Conservation (phyloP, 306 rosid species). For the Quercus gilva region DNA sequence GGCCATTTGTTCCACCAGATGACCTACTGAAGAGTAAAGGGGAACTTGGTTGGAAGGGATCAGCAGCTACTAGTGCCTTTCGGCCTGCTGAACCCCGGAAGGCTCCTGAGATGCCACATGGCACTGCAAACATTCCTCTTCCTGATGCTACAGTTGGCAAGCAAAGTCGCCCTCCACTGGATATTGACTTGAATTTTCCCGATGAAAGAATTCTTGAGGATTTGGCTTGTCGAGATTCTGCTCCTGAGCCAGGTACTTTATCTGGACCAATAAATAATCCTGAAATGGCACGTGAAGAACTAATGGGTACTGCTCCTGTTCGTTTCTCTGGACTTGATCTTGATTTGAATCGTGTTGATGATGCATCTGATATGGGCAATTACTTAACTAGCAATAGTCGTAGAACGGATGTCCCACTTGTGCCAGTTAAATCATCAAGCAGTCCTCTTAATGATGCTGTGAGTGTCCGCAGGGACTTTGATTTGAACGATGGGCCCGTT, state of each 20-base stretch:
- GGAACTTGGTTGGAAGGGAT: slow-evolving; percentile 80
- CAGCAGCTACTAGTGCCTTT: slow-evolving; percentile 86
- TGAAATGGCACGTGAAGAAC: slow-evolving; percentile 20
- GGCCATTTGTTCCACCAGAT: slow-evolving; percentile 58
- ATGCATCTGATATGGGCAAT: slow-evolving; percentile 49
- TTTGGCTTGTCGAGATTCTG: slow-evolving; percentile 35
- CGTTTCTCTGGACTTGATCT: slow-evolving; percentile 60
- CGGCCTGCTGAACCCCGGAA: slow-evolving; percentile 88
- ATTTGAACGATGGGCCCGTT: slow-evolving; percentile 71
- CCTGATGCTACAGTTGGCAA: slow-evolving; percentile 31
- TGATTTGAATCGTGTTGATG: slow-evolving; percentile 63
- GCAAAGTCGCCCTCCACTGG: slow-evolving; percentile 44
- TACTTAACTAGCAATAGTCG: slow-evolving; percentile 30
- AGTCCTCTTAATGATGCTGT: slow-evolving; percentile 34
- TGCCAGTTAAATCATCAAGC: slow-evolving; percentile 30
- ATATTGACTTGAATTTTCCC: slow-evolving; percentile 67
- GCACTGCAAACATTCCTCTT: slow-evolving; percentile 13
- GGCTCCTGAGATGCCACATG: slow-evolving; percentile 33
- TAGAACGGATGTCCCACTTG: slow-evolving; percentile 33
- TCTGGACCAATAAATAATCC: slow-evolving; percentile 21
- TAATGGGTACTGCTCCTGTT: slow-evolving; percentile 24
- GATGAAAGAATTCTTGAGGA: slow-evolving; percentile 67
- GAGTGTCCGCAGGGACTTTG: slow-evolving; percentile 51
- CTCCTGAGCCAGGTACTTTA: slow-evolving; percentile 10
- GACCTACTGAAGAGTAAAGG: slow-evolving; percentile 62